Base-by-base conservation (phyloP, 768 basidiomycete genomes). In the Naematelia aurantialba region DNA sequence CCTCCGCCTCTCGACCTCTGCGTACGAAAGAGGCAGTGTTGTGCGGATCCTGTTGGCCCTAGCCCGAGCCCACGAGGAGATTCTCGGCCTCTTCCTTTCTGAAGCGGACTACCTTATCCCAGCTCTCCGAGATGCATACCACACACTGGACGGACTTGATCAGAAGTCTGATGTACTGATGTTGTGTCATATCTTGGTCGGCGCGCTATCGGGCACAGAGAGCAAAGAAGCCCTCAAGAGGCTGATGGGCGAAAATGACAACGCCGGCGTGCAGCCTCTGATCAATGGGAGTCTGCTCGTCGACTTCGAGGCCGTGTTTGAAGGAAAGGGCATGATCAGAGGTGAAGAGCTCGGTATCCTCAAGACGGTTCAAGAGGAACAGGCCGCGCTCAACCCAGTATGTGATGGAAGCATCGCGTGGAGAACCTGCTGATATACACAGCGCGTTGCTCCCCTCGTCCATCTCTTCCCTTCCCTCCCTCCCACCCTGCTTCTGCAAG, bases 391-490 rank as follows among this genome's bases (percentile, higher is more conserved):
- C 26, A 24, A 29, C 29, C 49, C 56, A n/a, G 24, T 5, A 30
- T 30, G 21, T 39, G 11, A n/a, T 11, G 25, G 19, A 4, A 45
- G 26, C 42, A 27, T 22, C 17, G 8, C 34, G 17, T 3, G 13
- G 8, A 22, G 10, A 31, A 51, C 4, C 12, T 8, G 31, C 60
- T 64, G 58, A 64, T 39, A 34, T 5, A 3, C 5, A 1, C 26
- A 70, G 72, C 65, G 72, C 22, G 54, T 76, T 24, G 56, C 55
- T 48, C 29, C 65, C 1, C 55, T 76, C 25, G 45, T 63, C 17
- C 42, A 49, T n/a, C 61, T 76, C 5, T 76, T 76, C 62, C 75
- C 75, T 1, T 34, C 52, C 8, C 47, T 76, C 3, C 66, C 73
- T 14, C 59, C 68, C 1, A 34, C 61, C 17, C 66, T 74, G 14